These are phyloP conservation scores for Vanrija sp. DNA, from an alignment of 1,284 basidiomycete genomes.

Conservation along the genomic window DNA sequence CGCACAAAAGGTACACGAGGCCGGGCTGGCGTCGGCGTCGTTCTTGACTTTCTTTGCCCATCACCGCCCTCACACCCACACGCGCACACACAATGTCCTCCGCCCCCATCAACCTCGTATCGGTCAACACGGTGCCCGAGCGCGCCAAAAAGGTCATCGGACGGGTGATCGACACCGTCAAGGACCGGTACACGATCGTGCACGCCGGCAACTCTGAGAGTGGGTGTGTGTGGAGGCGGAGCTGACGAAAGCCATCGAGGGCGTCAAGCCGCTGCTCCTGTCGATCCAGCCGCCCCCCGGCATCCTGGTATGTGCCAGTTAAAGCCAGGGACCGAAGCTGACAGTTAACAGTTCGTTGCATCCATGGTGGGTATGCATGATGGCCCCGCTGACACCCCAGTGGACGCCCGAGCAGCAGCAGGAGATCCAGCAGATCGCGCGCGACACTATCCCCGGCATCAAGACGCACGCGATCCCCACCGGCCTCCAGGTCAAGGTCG, in stretches of 20 bases:
- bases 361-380: constrained; percentile 35
- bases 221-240: constrained; percentile 8
- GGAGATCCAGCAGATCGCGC: constrained; percentile 43
- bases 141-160: constrained; percentile 44
- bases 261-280: constrained; percentile 34
- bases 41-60: no score
- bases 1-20: no score
- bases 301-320: constrained; percentile 27
- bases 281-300: constrained; percentile 40
- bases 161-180: constrained; percentile 40
- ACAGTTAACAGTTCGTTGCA: constrained; percentile 33
- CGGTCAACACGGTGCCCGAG: constrained; percentile 46
- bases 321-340: background rate
- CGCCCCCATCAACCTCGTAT: constrained; percentile 39
- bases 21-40: no score
- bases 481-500: constrained; percentile 42
- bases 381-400: constrained; percentile 22
- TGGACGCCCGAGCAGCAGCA: constrained; percentile 48
- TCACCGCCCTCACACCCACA: no score
- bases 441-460: constrained; percentile 44
- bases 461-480: constrained; percentile 45
- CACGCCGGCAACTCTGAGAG: constrained; percentile 46
- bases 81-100: background rate
- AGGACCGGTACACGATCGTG: constrained; percentile 40
- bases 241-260: constrained; percentile 35